Percentiles rank a stretch among this genome's conserved stretches.
These are phyloP conservation scores for Trapa bicornis DNA, from an alignment of 345 rosid species.

Conservation along the genomic window DNA sequence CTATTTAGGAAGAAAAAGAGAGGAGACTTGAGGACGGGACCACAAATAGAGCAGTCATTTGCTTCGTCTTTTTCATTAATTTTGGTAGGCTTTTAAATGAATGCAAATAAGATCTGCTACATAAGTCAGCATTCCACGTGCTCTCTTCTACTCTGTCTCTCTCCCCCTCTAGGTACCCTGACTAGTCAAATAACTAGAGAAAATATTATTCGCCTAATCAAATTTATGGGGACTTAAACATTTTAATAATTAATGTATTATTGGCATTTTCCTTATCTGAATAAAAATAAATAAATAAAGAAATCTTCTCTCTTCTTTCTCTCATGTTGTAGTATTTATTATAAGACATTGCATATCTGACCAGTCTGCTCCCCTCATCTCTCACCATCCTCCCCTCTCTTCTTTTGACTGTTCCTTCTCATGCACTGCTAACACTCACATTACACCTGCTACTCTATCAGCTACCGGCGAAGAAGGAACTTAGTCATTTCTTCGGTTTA, in stretches of 20 bases:
- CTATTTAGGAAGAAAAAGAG: background rate
- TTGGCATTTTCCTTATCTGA: too few relatives aligned
- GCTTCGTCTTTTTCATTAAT: background rate
- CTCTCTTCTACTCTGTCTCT: background rate
- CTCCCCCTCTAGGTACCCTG: too few relatives aligned
- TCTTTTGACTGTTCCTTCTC: background rate
- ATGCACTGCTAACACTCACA: background rate
- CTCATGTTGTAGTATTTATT: too few relatives aligned
- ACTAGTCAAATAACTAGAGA: too few relatives aligned
- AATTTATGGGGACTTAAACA: too few relatives aligned
- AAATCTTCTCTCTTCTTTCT: too few relatives aligned
- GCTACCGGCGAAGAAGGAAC: background rate
- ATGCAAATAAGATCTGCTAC: background rate
- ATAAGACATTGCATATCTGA: background rate
- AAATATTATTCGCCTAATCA: too few relatives aligned
- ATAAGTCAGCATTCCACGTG: constrained; percentile 5
- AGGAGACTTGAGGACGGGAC: background rate
- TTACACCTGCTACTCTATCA: background rate
- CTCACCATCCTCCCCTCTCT: background rate
- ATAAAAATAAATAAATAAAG: too few relatives aligned
- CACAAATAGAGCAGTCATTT: background rate
- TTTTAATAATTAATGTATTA: too few relatives aligned
- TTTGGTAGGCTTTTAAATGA: background rate
- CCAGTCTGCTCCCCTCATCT: background rate
- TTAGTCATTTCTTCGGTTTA: background rate